phyloP scores from a whole-genome alignment of 257 asterid genomes.

The Cynanchum wilfordii region DNA sequence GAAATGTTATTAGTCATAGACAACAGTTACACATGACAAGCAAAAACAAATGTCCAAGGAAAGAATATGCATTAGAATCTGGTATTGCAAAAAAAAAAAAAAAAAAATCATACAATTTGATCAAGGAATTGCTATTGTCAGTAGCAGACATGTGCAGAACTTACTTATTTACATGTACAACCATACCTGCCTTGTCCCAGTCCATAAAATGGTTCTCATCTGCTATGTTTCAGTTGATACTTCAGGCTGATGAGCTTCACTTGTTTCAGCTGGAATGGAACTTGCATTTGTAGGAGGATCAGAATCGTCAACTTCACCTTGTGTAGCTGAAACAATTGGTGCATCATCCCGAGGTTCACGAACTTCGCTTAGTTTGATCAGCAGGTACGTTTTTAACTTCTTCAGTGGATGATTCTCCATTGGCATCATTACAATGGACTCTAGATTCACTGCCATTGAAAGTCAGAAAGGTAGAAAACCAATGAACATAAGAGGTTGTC shows the following conservation, averaged over 20 bases:
- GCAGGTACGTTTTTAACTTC: not conserved
- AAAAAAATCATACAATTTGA: no score
- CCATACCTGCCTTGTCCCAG: no score
- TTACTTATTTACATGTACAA: no score
- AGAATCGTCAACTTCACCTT: constrained; percentile 12
- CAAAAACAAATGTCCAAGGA: no score
- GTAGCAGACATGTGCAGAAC: no score
- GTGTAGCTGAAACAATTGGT: constrained; percentile 5
- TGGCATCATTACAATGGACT: not conserved
- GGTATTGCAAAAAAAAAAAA: no score
- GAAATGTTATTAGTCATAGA: no score
- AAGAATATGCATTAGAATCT: no score
- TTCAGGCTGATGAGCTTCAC: constrained; percentile 5
- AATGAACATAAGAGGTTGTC: not conserved
- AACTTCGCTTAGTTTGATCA: not conserved
- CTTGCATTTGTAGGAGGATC: not conserved
- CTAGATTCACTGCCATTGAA: constrained; percentile 1
- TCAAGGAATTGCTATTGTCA: no score
- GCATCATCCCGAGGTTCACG: not conserved
- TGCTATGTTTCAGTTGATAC: not conserved
- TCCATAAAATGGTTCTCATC: no score
- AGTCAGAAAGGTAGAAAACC: not conserved
- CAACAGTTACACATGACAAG: no score
- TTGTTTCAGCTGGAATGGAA: not conserved
- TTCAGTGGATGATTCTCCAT: constrained; percentile 8